phyloP scores from a whole-genome alignment of 495 filamentous ascomycete species.

The Talaromyces wortmannii region DNA sequence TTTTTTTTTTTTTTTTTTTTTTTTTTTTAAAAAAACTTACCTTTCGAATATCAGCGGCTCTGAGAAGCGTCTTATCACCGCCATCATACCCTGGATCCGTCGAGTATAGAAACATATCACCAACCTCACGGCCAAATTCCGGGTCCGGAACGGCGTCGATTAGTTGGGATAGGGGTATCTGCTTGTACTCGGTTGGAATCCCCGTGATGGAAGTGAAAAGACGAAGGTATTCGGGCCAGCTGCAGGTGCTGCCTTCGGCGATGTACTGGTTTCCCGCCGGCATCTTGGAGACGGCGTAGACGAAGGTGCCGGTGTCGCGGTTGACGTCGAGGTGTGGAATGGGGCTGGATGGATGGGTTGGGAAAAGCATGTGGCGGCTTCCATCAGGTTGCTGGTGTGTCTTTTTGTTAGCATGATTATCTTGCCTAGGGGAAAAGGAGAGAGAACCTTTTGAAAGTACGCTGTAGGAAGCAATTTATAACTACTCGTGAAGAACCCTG shows the following conservation, averaged over 20 bases:
- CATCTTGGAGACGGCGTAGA: slow-evolving; percentile 34
- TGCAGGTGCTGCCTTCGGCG: slow-evolving; percentile 24
- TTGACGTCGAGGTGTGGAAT: slow-evolving; percentile 33
- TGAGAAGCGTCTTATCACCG: slow-evolving; percentile 21
- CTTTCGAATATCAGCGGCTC: slow-evolving; percentile 29
- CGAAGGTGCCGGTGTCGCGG: slow-evolving; percentile 30
- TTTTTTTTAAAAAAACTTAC: slow-evolving; percentile 9
- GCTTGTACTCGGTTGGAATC: slow-evolving; percentile 16
- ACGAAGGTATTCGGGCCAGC: slow-evolving; percentile 23
- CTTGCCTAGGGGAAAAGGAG: background rate
- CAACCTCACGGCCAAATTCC: slow-evolving; percentile 24
- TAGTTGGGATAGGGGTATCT: slow-evolving; percentile 28
- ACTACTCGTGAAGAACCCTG: slow-evolving; percentile 35
- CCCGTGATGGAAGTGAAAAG: slow-evolving; percentile 22
- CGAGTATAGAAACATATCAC: slow-evolving; percentile 30
- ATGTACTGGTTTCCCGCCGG: slow-evolving; percentile 34
- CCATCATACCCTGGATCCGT: slow-evolving; percentile 34
- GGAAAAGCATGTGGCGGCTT: slow-evolving; percentile 30
- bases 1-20: slow-evolving; percentile 1
- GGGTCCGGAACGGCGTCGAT: slow-evolving; percentile 18
- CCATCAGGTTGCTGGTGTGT: slow-evolving; percentile 16
- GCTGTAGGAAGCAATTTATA: slow-evolving; percentile 25
- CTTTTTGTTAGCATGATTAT: slow-evolving; percentile 10
- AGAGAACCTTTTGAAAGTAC: slow-evolving; percentile 27
- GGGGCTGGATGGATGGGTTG: slow-evolving; percentile 14